phyloP scores from a whole-genome alignment of 495 filamentous ascomycete species.

The Penicillium waksmanii region DNA sequence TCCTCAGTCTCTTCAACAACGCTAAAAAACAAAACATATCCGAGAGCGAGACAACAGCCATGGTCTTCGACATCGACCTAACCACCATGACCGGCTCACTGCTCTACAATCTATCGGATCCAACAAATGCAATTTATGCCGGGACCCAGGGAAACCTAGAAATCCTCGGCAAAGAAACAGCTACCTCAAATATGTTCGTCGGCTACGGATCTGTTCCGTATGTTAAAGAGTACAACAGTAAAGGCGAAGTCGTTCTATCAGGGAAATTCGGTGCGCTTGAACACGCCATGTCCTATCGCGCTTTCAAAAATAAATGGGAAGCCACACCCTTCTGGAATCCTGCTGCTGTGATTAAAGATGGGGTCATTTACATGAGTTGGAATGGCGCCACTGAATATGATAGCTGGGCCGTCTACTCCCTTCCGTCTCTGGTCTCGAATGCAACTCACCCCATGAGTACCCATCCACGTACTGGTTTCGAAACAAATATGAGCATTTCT shows the following conservation, averaged over 20 bases:
- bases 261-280: constrained; percentile 16
- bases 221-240: constrained; percentile 44
- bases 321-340: constrained; percentile 24
- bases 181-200: constrained; percentile 41
- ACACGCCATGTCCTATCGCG: constrained; percentile 21
- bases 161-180: constrained; percentile 21
- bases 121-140: constrained; percentile 30
- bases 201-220: constrained; percentile 46
- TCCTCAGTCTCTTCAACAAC: constrained; percentile 35
- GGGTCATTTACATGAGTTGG: constrained; percentile 36
- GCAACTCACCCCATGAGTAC: constrained; percentile 21
- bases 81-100: constrained; percentile 13
- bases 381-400: constrained; percentile 43
- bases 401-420: constrained; percentile 38
- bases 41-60: constrained; percentile 16
- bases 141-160: constrained; percentile 47
- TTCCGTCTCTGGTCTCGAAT: constrained; percentile 24
- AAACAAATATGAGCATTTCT: constrained; percentile 23
- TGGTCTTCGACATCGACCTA: constrained; percentile 26
- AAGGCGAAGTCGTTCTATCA: constrained; percentile 17
- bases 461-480: constrained; percentile 33
- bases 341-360: constrained; percentile 13
- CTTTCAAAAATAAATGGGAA: constrained; percentile 20
- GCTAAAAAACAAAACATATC: constrained; percentile 10
- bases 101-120: constrained; percentile 23